Percentiles rank a stretch among this genome's conserved stretches.
Evolutionary conservation across 257 asterid genomes (phyloP).

Genomic region (Solanum chiquidenum): DNA sequence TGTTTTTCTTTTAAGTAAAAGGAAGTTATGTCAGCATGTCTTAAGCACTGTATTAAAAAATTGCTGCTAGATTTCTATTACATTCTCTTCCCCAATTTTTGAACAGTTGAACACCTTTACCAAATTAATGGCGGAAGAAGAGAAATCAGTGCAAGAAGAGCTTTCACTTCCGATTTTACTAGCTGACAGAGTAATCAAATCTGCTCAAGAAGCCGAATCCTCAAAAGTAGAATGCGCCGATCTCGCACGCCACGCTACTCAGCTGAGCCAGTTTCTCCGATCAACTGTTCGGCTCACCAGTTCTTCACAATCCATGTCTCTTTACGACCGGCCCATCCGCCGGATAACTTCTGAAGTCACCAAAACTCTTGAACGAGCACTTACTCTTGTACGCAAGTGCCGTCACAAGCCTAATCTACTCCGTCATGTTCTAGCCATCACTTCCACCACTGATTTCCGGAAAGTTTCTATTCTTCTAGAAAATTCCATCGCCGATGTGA

Average conservation of each 20-base stretch:
- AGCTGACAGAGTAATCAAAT: conserved; percentile 31
- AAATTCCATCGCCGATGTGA: conserved; percentile 62
- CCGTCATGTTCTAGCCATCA: conserved; percentile 53
- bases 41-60: background rate
- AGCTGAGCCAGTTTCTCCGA: conserved; percentile 54
- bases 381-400: conserved; percentile 53
- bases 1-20: background rate
- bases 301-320: conserved; percentile 24
- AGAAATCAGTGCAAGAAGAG: conserved; percentile 39
- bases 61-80: background rate
- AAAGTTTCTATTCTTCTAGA: conserved; percentile 44
- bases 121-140: conserved; percentile 4
- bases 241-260: conserved; percentile 41
- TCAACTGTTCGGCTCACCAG: conserved; percentile 44
- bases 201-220: conserved; percentile 43
- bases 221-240: conserved; percentile 51
- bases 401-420: conserved; percentile 40
- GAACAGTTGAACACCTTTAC: background rate
- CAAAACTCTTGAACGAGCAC: conserved; percentile 39
- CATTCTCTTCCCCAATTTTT: background rate
- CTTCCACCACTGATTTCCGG: conserved; percentile 62
- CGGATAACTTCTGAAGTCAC: conserved; percentile 48
- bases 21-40: background rate
- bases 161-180: conserved; percentile 32
- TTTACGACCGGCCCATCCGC: conserved; percentile 74